Evolutionary conservation across 164 flowering plant genomes (phyloP), one percentile per base, ranked within the genome.

Genomic region (Tetracentron sinense): DNA sequence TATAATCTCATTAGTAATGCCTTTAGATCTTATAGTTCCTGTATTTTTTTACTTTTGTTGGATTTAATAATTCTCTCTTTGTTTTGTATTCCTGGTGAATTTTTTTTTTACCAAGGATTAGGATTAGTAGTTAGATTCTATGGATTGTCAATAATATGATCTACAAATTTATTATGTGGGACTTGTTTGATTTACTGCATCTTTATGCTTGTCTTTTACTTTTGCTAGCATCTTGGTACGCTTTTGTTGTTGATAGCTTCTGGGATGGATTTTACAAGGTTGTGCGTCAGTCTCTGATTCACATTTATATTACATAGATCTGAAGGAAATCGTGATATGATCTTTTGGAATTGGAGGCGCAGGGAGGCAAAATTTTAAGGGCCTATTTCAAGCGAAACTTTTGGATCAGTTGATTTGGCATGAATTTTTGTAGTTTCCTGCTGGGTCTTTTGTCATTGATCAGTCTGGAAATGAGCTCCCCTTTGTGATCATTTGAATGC

Each of bases 171-270:
- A 61, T 30, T 61, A 11, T 28, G 29, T 61, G 21, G 46, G 10
- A 12, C 10, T 7, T 30, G 17, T 14, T 25, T 27, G 44, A 38
- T 38, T 38, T 38, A 16, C 14, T 38, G 44, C 2, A 38, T 10
- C 44, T 16, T 38, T 16, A 38, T 38, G 44, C 23, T 1, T 31
- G 27, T 5, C 7, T 33, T 22, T 51, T 33, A 23, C 47, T 50
- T 35, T 62, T 22, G 31, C 31, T 51, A 16, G 17, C 5, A 26
- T 2, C 7, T 53, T 1, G 6, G 61, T 33, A 14, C 56, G 28
- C 42, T 56, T 5, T 17, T 49, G 21, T 69, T n/a, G 31, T 63
- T 55, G 44, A 69, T 63, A 28, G 29, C 19, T 56, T 46, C 23
- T 61, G 33, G 42, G 30, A 25, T 64, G 54, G 35, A 22, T 38